Percentiles rank a stretch among this genome's conserved stretches.
phyloP scores from a whole-genome alignment of 208 protist genomes.

The Acanthamoeba lugdunensis region DNA sequence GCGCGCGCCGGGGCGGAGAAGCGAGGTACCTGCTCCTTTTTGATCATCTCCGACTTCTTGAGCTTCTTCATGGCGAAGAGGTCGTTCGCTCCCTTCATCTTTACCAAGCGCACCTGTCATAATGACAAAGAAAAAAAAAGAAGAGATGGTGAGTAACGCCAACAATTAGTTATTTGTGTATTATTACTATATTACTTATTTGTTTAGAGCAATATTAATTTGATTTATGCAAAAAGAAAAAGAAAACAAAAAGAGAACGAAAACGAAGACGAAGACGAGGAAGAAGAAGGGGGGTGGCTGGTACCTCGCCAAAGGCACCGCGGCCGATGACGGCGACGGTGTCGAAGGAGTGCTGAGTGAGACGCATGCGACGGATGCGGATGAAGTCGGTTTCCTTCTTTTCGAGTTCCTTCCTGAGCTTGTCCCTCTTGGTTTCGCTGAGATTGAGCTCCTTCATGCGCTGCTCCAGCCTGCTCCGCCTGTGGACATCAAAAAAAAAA shows the following conservation, averaged over 20 bases:
- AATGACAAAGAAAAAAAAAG: neutral
- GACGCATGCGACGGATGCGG: conserved; percentile 83
- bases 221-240: neutral
- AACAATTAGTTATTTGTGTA: no score
- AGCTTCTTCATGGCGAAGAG: conserved; percentile 93
- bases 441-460: conserved; percentile 50
- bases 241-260: neutral
- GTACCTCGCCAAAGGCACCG: conserved; percentile 93
- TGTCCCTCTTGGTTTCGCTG: conserved; percentile 73
- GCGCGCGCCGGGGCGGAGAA: neutral
- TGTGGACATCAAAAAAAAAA: no score
- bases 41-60: conserved; percentile 91
- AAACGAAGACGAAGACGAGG: neutral
- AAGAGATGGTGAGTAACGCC: conserved; percentile 52
- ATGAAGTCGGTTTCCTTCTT: conserved; percentile 77
- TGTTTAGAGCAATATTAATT: neutral
- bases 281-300: neutral
- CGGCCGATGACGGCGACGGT: conserved; percentile 90
- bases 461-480: conserved; percentile 16
- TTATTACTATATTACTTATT: no score
- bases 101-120: conserved; percentile 81
- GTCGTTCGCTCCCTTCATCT: conserved; percentile 87
- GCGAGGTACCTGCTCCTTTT: conserved; percentile 88
- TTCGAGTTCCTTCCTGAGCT: conserved; percentile 78
- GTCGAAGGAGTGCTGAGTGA: conserved; percentile 89